These are phyloP conservation scores for Pulveroboletus sp. DNA, from an alignment of 768 basidiomycete genomes.

Conservation along the genomic window DNA sequence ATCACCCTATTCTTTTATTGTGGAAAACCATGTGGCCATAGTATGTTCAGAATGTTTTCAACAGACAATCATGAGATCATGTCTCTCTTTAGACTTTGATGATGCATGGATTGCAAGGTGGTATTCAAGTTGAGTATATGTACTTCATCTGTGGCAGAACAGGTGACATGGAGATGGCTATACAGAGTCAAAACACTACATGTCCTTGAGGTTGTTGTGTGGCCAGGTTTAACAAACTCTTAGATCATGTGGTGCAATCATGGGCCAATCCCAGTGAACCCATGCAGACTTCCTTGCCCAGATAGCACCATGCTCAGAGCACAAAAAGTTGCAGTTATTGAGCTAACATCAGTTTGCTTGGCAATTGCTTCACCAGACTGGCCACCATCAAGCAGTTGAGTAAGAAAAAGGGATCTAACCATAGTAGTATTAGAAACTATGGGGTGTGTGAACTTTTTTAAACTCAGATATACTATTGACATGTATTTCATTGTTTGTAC, in stretches of 20 bases:
- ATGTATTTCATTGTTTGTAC: too few relatives aligned
- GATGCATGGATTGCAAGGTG: background rate
- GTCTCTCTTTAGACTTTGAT: background rate
- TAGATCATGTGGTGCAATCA: background rate
- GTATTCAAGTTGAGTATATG: background rate
- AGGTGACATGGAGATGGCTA: background rate
- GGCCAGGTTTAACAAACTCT: background rate
- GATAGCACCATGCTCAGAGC: background rate
- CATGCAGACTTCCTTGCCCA: background rate
- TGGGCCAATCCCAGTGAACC: background rate
- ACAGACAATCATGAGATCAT: background rate
- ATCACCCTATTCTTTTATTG: background rate
- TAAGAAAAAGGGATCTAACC: too few relatives aligned
- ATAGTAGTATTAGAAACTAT: too few relatives aligned
- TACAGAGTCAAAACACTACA: background rate
- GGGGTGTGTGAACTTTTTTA: too few relatives aligned
- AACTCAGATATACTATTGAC: too few relatives aligned
- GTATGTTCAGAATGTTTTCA: background rate
- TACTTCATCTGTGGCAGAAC: background rate
- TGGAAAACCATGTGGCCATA: background rate
- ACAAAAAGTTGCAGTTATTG: slow-evolving; percentile 1
- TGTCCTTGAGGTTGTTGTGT: background rate
- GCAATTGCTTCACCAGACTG: too few relatives aligned
- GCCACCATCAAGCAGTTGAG: too few relatives aligned
- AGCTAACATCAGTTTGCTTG: too few relatives aligned